Base-by-base conservation (phyloP, 2,329 filamentous ascomycete species). In the Lecanosticta acicola region DNA sequence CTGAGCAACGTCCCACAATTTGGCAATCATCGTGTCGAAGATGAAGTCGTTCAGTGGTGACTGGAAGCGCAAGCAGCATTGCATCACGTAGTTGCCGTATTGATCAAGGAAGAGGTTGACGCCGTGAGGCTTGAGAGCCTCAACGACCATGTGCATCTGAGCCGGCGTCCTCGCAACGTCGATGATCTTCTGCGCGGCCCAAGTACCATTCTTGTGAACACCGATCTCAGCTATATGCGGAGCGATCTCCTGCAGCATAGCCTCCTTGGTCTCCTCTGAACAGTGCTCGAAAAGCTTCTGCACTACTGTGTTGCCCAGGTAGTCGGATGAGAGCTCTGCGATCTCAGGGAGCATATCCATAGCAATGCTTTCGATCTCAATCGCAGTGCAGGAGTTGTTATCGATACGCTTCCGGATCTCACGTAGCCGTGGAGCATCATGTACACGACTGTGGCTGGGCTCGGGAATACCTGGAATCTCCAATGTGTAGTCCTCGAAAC, bases 171-270 rank as follows among this genome's bases (percentile, higher is more conserved):
- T 88, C 66, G 89, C 91, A 4, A 95, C 88, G 61, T 97, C 91
- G 57, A 98, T 97, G 61, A 98, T 97, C 77, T 97, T 98, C 70
- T 98, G 93, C 1, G 93, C 93, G 44, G 93, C 93, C 93, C 93
- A 98, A 1, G 93, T 98, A 52, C 93, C 93, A 61, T 98, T 98
- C 79, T 98, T 98, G 77, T 98, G 93, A 5, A 96, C 83, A 59
- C 93, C 93, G 68, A 97, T 96, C 69, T 97, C 90, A 19, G 91
- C 89, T 65, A 97, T 79, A 64, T 96, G 90, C 47, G 91, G 90
- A 2, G 86, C 81, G 59, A 98, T 94, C 62, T 90, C 82, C 11
- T 74, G 70, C 47, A 98, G 74, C 93, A 98, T 97, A 46, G 85
- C 84, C 66, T 96, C 89, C 59, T 94, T 90, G 34, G 91, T 81